phyloP scores from a whole-genome alignment of 2,329 filamentous ascomycete genomes.

The Rutstroemia sp. region DNA sequence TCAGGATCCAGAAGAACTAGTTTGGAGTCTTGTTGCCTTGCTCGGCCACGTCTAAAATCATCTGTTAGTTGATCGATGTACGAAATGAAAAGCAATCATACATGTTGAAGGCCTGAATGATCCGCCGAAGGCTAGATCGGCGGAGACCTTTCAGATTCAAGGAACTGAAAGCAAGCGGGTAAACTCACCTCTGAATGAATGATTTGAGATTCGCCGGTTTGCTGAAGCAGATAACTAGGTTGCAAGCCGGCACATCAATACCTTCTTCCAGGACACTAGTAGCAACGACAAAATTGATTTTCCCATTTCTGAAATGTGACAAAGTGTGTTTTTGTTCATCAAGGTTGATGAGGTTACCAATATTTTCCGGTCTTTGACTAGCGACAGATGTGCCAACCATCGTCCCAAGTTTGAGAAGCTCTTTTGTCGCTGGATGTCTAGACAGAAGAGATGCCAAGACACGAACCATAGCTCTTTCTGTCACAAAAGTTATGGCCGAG shows the following conservation, averaged over 20 bases:
- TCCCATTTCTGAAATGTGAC: slow-evolving; percentile 45
- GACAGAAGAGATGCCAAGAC: slow-evolving; percentile 43
- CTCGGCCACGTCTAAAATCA: slow-evolving; percentile 45
- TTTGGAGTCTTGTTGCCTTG: slow-evolving; percentile 50
- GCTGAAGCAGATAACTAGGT: slow-evolving; percentile 58
- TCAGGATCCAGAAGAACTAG: slow-evolving; percentile 14
- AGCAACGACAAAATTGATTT: slow-evolving; percentile 47
- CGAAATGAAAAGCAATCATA: no score
- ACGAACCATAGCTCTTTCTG: slow-evolving; percentile 52
- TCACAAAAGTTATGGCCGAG: slow-evolving; percentile 57
- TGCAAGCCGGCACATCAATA: slow-evolving; percentile 57
- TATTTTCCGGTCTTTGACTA: slow-evolving; percentile 31
- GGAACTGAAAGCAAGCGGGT: no score
- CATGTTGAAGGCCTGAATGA: no score
- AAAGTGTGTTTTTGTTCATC: slow-evolving; percentile 33
- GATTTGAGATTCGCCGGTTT: slow-evolving; percentile 53
- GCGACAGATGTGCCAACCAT: slow-evolving; percentile 47
- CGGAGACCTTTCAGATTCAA: no score
- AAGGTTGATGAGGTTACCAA: slow-evolving; percentile 34
- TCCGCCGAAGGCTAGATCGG: no score
- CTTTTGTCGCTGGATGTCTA: slow-evolving; percentile 43
- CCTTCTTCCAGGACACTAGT: slow-evolving; percentile 59
- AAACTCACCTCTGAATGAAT: slow-evolving; percentile 45
- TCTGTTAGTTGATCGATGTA: no score
- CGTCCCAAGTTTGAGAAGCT: slow-evolving; percentile 42